phyloP scores from a whole-genome alignment of 345 rosid species.

The rapeseed (Brassica napus) region DNA sequence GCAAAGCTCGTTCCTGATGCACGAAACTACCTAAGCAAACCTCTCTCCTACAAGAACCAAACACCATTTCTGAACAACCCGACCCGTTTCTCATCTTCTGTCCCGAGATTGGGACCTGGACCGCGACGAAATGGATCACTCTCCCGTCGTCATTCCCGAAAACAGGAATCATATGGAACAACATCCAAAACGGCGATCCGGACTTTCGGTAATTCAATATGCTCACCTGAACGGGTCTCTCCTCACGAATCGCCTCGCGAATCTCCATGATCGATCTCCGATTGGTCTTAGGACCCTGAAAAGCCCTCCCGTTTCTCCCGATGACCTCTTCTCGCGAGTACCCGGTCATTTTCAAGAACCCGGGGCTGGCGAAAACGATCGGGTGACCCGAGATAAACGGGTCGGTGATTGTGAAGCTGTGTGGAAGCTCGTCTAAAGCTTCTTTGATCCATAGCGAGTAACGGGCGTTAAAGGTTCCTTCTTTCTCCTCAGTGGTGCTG shows the following conservation, averaged over 20 bases:
- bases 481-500: conserved; percentile 43
- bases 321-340: conserved; percentile 66
- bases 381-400: conserved; percentile 86
- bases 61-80: conserved; percentile 44
- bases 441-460: conserved; percentile 60
- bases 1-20: conserved; percentile 46
- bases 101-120: conserved; percentile 70
- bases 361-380: conserved; percentile 78
- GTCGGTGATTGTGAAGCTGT: conserved; percentile 86
- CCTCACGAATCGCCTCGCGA: conserved; percentile 81
- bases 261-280: conserved; percentile 75
- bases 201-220: conserved; percentile 83
- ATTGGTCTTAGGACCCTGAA: conserved; percentile 80
- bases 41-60: conserved; percentile 84
- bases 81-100: conserved; percentile 39
- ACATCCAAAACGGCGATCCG: conserved; percentile 90
- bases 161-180: conserved; percentile 77
- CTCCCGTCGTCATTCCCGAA: conserved; percentile 61
- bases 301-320: conserved; percentile 74
- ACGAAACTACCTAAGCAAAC: conserved; percentile 57
- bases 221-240: conserved; percentile 57
- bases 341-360: conserved; percentile 78
- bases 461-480: conserved; percentile 45
- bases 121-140: conserved; percentile 75
- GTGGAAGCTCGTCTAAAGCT: conserved; percentile 70